Evolutionary conservation across 352 stramenopile species (phyloP), one percentile per base, ranked within the genome.

Genomic region (Phytophthora europaea): DNA sequence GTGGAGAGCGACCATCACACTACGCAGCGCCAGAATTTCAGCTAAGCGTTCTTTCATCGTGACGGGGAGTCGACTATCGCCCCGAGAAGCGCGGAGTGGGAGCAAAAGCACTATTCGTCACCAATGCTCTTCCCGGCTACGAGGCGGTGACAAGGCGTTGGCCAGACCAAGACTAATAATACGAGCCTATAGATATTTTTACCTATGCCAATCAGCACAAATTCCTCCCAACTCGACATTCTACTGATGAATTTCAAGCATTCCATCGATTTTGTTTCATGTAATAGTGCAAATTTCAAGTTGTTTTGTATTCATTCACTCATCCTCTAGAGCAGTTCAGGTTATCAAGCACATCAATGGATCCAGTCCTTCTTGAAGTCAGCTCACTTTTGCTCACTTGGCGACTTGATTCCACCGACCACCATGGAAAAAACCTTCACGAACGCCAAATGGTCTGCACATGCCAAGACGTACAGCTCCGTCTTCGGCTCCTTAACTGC

Each of bases 21-120:
- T 83, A 10, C 72, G 48, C 33, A 80, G 75, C 20, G 81, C 74
- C 23, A 92, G 67, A 43, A 92, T 81, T 71, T 81, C 75, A 23
- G 68, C 61, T 51, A 91, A 67, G 20, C 83, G 81, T 50, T 90
- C 80, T n/a, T 79, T 84, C 80, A 84, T 90, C 26, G 26, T 22
- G 31, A 34, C 54, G 1, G 4, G 22, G 23, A 16, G 36, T 57
- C 50, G 15, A 57, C 51, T 63, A 71, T 55, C 20, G 23, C 3
- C 43, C 16, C 20, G 10, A 31, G 20, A 54, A 9, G 47, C 47
- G n/a, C 3, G 28, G 52, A 70, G 31, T 60, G 40, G 26, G 31
- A 68, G n/a, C 36, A 31, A 6, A 8, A 23, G 33, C 22, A 55
- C 60, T 61, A 58, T 68, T 68, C 66, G 60, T 70, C 66, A 72